A percentile compares a stretch with the other conserved stretches of the same genome.
Conservation (phyloP, 768 basidiomycete genomes). For the Harrya chromipes region DNA sequence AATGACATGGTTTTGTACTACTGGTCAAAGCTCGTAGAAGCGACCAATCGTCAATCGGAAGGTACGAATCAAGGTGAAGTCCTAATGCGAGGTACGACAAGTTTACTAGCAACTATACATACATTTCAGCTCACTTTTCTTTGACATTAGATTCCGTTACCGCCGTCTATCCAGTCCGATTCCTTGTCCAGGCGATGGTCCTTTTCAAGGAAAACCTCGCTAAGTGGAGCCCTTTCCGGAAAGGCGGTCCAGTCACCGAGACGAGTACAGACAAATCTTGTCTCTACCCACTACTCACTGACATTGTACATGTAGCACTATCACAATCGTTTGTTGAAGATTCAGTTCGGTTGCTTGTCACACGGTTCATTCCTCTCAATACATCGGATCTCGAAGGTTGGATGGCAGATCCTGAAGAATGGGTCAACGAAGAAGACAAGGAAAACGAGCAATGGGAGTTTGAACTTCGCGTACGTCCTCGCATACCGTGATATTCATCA, state of each 20-base stretch:
- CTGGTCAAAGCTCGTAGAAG: slow-evolving; percentile 75
- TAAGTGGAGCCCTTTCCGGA: slow-evolving; percentile 69
- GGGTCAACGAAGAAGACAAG: slow-evolving; percentile 86
- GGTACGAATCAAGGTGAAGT: slow-evolving; percentile 26
- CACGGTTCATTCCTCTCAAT: slow-evolving; percentile 81
- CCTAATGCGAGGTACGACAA: slow-evolving; percentile 50
- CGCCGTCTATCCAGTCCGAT: slow-evolving; percentile 72
- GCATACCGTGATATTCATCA: background rate
- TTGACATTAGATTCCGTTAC: slow-evolving; percentile 50
- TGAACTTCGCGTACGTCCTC: slow-evolving; percentile 71
- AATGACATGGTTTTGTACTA: slow-evolving; percentile 72
- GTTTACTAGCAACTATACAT: background rate
- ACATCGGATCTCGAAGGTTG: slow-evolving; percentile 78
- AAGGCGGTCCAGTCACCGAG: slow-evolving; percentile 56
- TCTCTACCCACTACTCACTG: slow-evolving; percentile 2
- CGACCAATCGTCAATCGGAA: slow-evolving; percentile 48
- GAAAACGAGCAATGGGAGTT: slow-evolving; percentile 93
- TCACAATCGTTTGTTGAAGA: slow-evolving; percentile 69
- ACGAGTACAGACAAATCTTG: slow-evolving; percentile 42
- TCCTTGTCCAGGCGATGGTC: slow-evolving; percentile 82
- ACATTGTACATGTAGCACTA: slow-evolving; percentile 43
- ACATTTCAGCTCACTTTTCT: background rate
- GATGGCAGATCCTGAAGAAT: slow-evolving; percentile 91
- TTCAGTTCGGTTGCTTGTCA: slow-evolving; percentile 73
- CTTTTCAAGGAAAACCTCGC: slow-evolving; percentile 80